Base-by-base conservation (phyloP, 352 stramenopile genomes). In the Phytophthora fragariae region DNA sequence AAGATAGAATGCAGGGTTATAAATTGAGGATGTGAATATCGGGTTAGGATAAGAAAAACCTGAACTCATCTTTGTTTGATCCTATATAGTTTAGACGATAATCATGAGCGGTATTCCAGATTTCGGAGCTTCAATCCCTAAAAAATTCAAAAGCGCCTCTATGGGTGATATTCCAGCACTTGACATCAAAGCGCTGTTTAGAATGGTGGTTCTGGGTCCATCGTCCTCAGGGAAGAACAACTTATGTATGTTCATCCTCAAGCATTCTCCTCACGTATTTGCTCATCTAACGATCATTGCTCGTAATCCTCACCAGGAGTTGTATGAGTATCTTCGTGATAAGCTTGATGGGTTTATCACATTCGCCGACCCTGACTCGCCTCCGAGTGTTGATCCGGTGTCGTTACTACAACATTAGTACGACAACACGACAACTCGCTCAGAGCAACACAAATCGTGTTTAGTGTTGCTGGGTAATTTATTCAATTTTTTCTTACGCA, bases 61-160 rank as follows among this genome's bases (percentile, higher is more conserved):
- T 0, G 29, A 15, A 31, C 31, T 60, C 54, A 33, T 60, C 33
- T 33, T 15, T n/a, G 7, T 19, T 57, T 41, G 27, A 21, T 21
- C 19, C 24, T 47, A 57, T 21, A 17, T 17, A 14, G 21, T 31
- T 53, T n/a, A 50, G 41, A 50, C 41, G 29, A 21, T n/a, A n/a
- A 53, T 53, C 46, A 53, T 53, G 46, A 53, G n/a, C n/a, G 46
- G 46, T 29, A 53, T 53, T 53, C 46, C 46, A 53, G n/a, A 53
- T 4, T 47, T n/a, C 5, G 39, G 39, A 1, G 39, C 39, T 47
- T 47, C 39, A 2, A n/a, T 47, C 10, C 39, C 39, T 7, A 47
- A 47, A n/a, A 17, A 68, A 7, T 68, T 50, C 27, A 37, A 47
- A 11, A 5, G 12, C 19, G 39, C 39, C 8, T 12, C 10, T 5